Conservation (phyloP, 2,329 filamentous ascomycete species). For the Aureobasidium sp. region DNA sequence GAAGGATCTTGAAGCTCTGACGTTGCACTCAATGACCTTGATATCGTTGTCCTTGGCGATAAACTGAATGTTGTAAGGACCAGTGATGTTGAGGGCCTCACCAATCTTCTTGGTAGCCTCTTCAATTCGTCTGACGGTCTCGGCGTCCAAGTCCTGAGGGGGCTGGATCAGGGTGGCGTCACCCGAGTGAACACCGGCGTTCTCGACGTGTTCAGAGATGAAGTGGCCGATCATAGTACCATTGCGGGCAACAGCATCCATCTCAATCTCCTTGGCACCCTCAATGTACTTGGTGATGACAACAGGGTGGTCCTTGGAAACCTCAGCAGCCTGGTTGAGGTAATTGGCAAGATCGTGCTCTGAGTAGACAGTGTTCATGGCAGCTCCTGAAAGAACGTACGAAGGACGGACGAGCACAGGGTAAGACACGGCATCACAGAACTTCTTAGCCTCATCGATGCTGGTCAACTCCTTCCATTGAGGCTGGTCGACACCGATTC, state of each 20-base stretch:
- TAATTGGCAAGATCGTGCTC: slow-evolving; percentile 85
- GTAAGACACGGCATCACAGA: slow-evolving; percentile 84
- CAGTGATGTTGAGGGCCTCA: slow-evolving; percentile 86
- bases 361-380: slow-evolving; percentile 99
- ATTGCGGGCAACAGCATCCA: slow-evolving; percentile 92
- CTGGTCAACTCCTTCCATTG: slow-evolving; percentile 97
- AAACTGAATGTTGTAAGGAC: slow-evolving; percentile 98
- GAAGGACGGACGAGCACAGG: slow-evolving; percentile 92
- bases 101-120: slow-evolving; percentile 95
- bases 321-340: slow-evolving; percentile 81
- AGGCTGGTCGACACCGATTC: slow-evolving; percentile 90
- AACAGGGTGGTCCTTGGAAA: slow-evolving; percentile 90
- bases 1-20: slow-evolving; percentile 90
- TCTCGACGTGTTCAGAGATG: slow-evolving; percentile 97
- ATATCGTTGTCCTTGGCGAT: slow-evolving; percentile 99
- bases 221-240: slow-evolving; percentile 90
- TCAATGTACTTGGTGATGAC: slow-evolving; percentile 99
- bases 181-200: slow-evolving; percentile 95
- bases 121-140: slow-evolving; percentile 84
- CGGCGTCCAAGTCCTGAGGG: slow-evolving; percentile 82
- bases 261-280: slow-evolving; percentile 98
- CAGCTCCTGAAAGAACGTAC: slow-evolving; percentile 92
- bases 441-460: slow-evolving; percentile 78
- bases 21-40: slow-evolving; percentile 99
- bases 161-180: slow-evolving; percentile 93